Conservation (phyloP, 1,284 basidiomycete species). For the Apiotrichum mycotoxinovorans region DNA sequence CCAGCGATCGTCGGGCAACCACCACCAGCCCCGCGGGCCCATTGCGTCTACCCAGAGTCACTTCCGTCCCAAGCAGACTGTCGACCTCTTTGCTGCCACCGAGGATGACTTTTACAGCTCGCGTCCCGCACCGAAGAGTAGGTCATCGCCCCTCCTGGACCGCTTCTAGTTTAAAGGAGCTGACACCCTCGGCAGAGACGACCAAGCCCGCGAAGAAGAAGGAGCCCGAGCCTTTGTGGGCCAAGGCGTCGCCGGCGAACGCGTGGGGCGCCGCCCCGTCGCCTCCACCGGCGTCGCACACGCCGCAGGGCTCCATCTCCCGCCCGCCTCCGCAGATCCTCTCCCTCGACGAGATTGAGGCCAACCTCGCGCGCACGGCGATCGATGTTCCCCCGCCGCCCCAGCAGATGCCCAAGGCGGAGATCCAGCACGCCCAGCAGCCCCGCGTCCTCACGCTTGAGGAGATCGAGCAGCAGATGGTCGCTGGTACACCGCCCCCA, state of each 20-base stretch:
- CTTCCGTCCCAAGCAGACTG: slow-evolving; percentile 38
- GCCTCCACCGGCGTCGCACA: background rate
- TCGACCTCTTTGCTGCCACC: slow-evolving; percentile 48
- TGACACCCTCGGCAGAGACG: slow-evolving; percentile 4
- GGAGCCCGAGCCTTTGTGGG: slow-evolving; percentile 28
- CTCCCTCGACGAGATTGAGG: slow-evolving; percentile 90
- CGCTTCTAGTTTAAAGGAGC: too few species aligned
- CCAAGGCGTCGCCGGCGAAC: slow-evolving; percentile 31
- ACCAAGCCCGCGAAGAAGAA: slow-evolving; percentile 22
- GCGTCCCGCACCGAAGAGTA: slow-evolving; percentile 34
- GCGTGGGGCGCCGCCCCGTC: slow-evolving; percentile 52
- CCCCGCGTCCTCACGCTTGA: slow-evolving; percentile 44
- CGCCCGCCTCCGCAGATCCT: slow-evolving; percentile 57
- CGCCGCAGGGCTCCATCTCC: slow-evolving; percentile 24
- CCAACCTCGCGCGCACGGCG: slow-evolving; percentile 63
- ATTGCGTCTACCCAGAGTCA: slow-evolving; percentile 42
- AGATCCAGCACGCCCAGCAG: slow-evolving; percentile 12
- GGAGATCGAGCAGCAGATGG: slow-evolving; percentile 52
- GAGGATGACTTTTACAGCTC: slow-evolving; percentile 50
- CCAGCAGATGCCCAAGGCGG: slow-evolving; percentile 14
- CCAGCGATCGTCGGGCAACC: slow-evolving; percentile 17
- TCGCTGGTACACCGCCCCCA: slow-evolving; percentile 23
- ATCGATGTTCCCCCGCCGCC: slow-evolving; percentile 15
- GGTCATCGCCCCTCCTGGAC: slow-evolving; percentile 2
- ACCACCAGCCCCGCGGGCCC: slow-evolving; percentile 18